phyloP scores from a whole-genome alignment of 2,329 filamentous ascomycete species.

The Berkeleyomyces basicola region DNA sequence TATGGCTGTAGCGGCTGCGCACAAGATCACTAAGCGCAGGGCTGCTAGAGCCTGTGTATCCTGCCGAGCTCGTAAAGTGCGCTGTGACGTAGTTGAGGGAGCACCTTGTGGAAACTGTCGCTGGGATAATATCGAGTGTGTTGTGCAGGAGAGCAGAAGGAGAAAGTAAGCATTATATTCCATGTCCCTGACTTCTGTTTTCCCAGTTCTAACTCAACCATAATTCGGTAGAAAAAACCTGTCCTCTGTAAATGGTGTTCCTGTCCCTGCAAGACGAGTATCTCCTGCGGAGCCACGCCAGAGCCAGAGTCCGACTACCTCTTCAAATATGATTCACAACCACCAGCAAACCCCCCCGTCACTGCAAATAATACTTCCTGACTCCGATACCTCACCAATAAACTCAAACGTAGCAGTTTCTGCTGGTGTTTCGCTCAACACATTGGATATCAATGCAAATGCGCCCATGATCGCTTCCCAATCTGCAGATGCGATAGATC shows the following conservation, averaged over 20 bases:
- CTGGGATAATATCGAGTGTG: conserved; percentile 61
- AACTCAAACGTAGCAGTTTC: neutral
- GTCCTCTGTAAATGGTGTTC: conserved; percentile 6
- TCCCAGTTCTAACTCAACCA: neutral
- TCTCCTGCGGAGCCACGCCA: neutral
- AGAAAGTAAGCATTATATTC: conserved; percentile 49
- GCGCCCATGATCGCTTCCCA: neutral
- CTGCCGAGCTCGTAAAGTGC: conserved; percentile 76
- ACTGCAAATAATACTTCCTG: neutral
- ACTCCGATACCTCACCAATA: neutral
- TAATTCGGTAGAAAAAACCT: neutral
- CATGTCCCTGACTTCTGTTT: neutral
- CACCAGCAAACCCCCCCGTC: neutral
- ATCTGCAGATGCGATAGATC: neutral
- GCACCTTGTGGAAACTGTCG: conserved; percentile 79
- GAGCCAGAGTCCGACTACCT: conserved; percentile 3
- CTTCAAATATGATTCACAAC: neutral
- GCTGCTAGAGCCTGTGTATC: conserved; percentile 85
- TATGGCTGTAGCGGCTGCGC: conserved; percentile 20
- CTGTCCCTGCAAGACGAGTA: conserved; percentile 1
- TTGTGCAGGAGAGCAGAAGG: conserved; percentile 65
- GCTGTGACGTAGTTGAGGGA: conserved; percentile 83
- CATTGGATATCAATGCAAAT: neutral
- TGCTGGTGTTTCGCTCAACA: neutral
- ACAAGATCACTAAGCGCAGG: conserved; percentile 53